Evolutionary conservation across 352 stramenopile species (phyloP).

Genomic region (Phytopythium oedochilum): DNA sequence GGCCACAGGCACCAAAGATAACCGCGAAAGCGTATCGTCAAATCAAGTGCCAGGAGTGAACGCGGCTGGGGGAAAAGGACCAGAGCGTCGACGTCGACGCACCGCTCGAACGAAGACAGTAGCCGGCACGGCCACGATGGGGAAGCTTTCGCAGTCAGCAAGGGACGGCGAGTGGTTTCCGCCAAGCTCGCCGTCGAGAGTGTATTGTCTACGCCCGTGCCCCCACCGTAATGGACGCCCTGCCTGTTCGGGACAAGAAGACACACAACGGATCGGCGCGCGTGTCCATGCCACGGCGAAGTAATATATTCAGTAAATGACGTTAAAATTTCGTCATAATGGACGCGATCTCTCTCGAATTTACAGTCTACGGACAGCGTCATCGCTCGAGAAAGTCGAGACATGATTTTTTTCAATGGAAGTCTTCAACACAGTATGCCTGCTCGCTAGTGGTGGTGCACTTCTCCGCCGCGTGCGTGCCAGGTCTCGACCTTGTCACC

Average conservation of each 20-base stretch:
- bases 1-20: background rate
- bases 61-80: background rate
- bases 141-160: too few relatives aligned
- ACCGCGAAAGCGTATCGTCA: background rate
- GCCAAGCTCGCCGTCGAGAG: too few relatives aligned
- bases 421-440: too few relatives aligned
- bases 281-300: background rate
- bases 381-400: too few relatives aligned
- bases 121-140: too few relatives aligned
- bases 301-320: background rate
- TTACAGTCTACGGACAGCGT: too few relatives aligned
- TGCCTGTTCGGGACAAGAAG: background rate
- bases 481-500: background rate
- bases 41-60: too few relatives aligned
- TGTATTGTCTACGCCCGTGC: too few relatives aligned
- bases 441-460: background rate
- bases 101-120: too few relatives aligned
- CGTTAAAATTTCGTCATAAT: background rate
- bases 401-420: too few relatives aligned
- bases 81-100: too few relatives aligned
- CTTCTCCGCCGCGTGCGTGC: slow-evolving; percentile 2
- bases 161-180: background rate
- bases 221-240: background rate
- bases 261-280: background rate
- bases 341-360: too few relatives aligned